phyloP scores from a whole-genome alignment of 2,329 filamentous ascomycete species.

The Ophiosphaerella narmari region DNA sequence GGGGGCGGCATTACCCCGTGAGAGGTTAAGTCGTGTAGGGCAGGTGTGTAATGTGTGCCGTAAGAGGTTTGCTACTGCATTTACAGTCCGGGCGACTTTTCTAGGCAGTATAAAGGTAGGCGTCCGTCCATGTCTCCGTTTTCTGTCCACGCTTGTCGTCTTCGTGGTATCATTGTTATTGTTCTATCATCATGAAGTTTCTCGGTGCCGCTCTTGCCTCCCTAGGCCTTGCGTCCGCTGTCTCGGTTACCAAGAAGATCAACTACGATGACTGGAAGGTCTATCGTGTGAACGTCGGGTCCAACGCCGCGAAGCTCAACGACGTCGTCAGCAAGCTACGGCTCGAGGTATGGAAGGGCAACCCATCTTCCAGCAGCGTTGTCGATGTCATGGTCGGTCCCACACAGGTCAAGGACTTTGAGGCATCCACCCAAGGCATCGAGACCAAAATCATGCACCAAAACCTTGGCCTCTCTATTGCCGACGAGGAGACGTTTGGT shows the following conservation, averaged over 20 bases:
- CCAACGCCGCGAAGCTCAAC: conserved; percentile 32
- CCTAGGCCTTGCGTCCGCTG: conserved; percentile 38
- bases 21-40: conserved; percentile 29
- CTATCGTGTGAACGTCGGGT: conserved; percentile 41
- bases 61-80: background rate
- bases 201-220: conserved; percentile 35
- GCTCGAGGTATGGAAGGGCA: conserved; percentile 43
- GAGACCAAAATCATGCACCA: conserved; percentile 43
- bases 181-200: conserved; percentile 35
- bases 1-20: conserved; percentile 27
- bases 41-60: conserved; percentile 27
- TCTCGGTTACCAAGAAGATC: conserved; percentile 34
- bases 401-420: conserved; percentile 34
- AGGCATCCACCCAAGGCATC: conserved; percentile 29
- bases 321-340: conserved; percentile 37
- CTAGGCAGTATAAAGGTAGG: conserved; percentile 9
- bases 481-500: conserved; percentile 34
- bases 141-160: conserved; percentile 5
- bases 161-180: conserved; percentile 3
- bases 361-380: conserved; percentile 34
- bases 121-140: background rate
- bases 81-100: background rate
- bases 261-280: conserved; percentile 45
- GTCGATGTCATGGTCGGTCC: conserved; percentile 45
- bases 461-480: conserved; percentile 44